Conservation (phyloP, 352 stramenopile genomes). For the Hyaloperonospora arabidopsidis region DNA sequence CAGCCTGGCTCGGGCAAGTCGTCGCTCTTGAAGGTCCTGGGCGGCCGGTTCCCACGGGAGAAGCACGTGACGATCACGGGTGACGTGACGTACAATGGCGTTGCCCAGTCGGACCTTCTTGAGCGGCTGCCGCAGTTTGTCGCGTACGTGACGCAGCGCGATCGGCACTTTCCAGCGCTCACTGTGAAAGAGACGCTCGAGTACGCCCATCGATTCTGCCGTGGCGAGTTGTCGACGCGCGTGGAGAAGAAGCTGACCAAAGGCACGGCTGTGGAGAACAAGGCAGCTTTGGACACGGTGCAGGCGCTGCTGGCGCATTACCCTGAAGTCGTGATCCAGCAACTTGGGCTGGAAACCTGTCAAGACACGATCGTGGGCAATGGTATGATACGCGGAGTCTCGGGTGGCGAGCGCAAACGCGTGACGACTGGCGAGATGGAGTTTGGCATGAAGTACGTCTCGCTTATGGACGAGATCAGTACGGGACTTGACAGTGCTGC, state of each 20-base stretch:
- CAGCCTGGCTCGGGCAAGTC: conserved; percentile 24
- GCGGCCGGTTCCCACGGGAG: conserved; percentile 17
- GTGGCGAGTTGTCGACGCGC: conserved; percentile 19
- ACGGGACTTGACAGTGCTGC: conserved; percentile 49
- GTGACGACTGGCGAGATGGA: conserved; percentile 88
- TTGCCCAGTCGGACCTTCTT: conserved; percentile 5
- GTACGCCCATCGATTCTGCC: conserved; percentile 68
- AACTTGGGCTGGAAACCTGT: conserved; percentile 36
- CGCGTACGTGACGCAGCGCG: conserved; percentile 25
- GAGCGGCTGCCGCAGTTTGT: conserved; percentile 22
- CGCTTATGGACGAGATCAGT: conserved; percentile 76
- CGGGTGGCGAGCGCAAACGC: conserved; percentile 85
- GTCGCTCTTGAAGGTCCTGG: conserved; percentile 18
- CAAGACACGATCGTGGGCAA: conserved; percentile 53
- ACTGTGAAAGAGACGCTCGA: conserved; percentile 33
- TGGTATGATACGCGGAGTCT: conserved; percentile 53
- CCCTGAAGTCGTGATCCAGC: conserved; percentile 34
- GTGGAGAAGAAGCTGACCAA: conserved; percentile 35
- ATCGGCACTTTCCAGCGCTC: conserved; percentile 21
- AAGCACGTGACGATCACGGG: conserved; percentile 22
- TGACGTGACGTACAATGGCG: conserved; percentile 26
- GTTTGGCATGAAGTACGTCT: conserved; percentile 65
- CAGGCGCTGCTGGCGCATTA: conserved; percentile 22
- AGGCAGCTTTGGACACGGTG: conserved; percentile 24
- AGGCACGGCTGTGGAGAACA: conserved; percentile 25